phyloP scores from a whole-genome alignment of 1,284 basidiomycete species.

The Ceratobasidium sp. region DNA sequence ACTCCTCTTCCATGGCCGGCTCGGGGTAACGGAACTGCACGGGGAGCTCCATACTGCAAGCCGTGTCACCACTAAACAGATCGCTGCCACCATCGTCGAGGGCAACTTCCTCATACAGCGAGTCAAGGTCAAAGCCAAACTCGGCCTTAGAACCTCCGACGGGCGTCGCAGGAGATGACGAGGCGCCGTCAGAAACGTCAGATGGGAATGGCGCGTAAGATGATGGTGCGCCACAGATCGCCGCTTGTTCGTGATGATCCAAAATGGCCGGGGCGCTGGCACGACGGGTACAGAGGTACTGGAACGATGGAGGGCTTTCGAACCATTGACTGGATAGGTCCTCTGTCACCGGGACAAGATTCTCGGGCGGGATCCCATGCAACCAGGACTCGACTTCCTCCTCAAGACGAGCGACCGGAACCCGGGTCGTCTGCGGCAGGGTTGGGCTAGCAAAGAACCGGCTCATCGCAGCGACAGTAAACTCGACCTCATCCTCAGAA shows the following conservation, averaged over 20 bases:
- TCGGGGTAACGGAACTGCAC: constrained; percentile 34
- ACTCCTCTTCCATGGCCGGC: constrained; percentile 30
- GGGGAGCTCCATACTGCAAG: constrained; percentile 16
- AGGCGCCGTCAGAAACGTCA: constrained; percentile 45
- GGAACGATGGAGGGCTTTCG: constrained; percentile 41
- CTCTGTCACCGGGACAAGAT: constrained; percentile 14
- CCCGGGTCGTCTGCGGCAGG: constrained; percentile 12
- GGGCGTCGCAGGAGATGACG: constrained; percentile 36
- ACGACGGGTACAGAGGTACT: constrained; percentile 42
- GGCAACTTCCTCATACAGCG: constrained; percentile 38
- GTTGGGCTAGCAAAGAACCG: constrained; percentile 37
- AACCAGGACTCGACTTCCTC: constrained; percentile 43
- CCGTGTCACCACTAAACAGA: constrained; percentile 4
- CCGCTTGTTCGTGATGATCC: constrained; percentile 36
- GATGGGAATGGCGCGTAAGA: constrained; percentile 44
- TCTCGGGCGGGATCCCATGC: constrained; percentile 26
- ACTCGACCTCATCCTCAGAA: constrained; percentile 43
- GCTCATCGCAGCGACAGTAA: constrained; percentile 36
- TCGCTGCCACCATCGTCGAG: constrained; percentile 13
- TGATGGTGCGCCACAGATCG: constrained; percentile 38
- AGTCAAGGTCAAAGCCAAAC: constrained; percentile 33
- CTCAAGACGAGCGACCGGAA: neutral
- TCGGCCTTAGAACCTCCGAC: neutral
- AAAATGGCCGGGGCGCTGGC: constrained; percentile 43
- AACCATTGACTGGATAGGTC: constrained; percentile 43